These are phyloP conservation scores for Echinosophora koreensis DNA, from an alignment of 306 rosid genomes.

Conservation along the genomic window DNA sequence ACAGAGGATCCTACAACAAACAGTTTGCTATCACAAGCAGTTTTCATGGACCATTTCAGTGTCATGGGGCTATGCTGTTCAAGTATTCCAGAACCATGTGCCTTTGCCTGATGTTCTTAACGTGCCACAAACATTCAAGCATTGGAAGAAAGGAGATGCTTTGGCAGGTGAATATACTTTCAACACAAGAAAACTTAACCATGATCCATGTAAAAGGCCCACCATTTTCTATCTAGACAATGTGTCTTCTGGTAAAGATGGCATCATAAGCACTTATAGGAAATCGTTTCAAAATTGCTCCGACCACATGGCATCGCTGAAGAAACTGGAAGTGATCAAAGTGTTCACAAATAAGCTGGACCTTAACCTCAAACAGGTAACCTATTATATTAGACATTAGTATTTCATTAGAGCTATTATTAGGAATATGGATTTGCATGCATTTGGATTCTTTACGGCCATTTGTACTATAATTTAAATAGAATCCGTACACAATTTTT, in stretches of 20 bases:
- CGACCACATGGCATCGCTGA: constrained; percentile 48
- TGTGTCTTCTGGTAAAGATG: constrained; percentile 49
- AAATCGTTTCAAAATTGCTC: constrained; percentile 66
- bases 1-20: constrained; percentile 72
- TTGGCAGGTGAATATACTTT: constrained; percentile 54
- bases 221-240: constrained; percentile 64
- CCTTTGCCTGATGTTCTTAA: constrained; percentile 60
- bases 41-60: constrained; percentile 75
- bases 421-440: too few species aligned
- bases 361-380: constrained; percentile 67
- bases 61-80: constrained; percentile 95
- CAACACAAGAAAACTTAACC: constrained; percentile 49
- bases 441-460: too few species aligned
- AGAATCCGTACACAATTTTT: too few species aligned
- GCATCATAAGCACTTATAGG: constrained; percentile 59
- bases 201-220: constrained; percentile 70
- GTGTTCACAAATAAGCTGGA: constrained; percentile 69
- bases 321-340: constrained; percentile 63
- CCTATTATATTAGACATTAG: not conserved
- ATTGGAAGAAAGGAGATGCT: constrained; percentile 56
- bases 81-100: constrained; percentile 57
- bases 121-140: constrained; percentile 63
- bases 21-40: constrained; percentile 80
- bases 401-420: not conserved
- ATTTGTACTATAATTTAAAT: too few species aligned